Evolutionary conservation across 1,284 basidiomycete species (phyloP).

Genomic region (Lignosus rhinocerotis): DNA sequence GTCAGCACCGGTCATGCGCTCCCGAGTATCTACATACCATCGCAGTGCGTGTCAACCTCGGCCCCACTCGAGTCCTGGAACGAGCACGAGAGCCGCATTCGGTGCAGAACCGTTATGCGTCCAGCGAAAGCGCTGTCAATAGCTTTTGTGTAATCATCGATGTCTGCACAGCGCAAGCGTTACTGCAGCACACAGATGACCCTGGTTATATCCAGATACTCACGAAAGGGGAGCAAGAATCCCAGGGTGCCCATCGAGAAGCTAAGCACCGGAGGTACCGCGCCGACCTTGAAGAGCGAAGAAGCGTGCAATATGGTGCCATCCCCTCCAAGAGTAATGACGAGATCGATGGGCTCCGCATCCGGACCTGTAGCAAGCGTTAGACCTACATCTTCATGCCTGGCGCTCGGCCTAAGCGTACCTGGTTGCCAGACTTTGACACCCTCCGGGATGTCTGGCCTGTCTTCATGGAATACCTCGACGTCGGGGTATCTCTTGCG

Average conservation of each 20-base stretch:
- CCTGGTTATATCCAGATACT: slow-evolving; percentile 35
- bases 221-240: slow-evolving; percentile 92
- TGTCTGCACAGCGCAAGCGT: slow-evolving; percentile 47
- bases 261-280: slow-evolving; percentile 92
- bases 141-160: slow-evolving; percentile 79
- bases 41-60: slow-evolving; percentile 53
- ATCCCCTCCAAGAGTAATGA: slow-evolving; percentile 93
- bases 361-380: slow-evolving; percentile 39
- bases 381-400: not conserved
- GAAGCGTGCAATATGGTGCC: slow-evolving; percentile 96
- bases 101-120: slow-evolving; percentile 77
- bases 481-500: slow-evolving; percentile 67
- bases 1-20: not conserved
- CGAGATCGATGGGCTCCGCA: slow-evolving; percentile 74
- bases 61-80: slow-evolving; percentile 66
- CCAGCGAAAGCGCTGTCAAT: slow-evolving; percentile 77
- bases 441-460: slow-evolving; percentile 63
- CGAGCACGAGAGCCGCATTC: slow-evolving; percentile 85
- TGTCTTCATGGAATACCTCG: slow-evolving; percentile 74
- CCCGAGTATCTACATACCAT: slow-evolving; percentile 44
- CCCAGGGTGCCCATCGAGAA: slow-evolving; percentile 97
- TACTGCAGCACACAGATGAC: not conserved
- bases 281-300: slow-evolving; percentile 84
- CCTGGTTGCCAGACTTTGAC: slow-evolving; percentile 67
- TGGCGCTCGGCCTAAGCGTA: slow-evolving; percentile 27